Base-by-base conservation (phyloP, 371 early-diverging fungal genomes). In the Thermomucor indicae-seudaticae region DNA sequence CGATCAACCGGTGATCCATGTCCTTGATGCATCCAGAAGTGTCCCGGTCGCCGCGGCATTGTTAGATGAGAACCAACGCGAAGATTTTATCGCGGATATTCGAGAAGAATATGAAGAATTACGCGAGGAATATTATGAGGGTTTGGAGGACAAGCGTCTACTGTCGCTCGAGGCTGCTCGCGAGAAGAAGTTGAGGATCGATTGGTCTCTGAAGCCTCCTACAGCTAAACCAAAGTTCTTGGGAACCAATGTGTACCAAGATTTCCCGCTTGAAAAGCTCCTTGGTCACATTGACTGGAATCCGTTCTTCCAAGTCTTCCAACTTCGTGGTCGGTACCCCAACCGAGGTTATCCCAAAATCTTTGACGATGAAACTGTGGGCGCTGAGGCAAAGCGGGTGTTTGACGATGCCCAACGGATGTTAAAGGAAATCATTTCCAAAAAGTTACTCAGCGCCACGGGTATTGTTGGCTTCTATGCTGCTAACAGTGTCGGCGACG, bases 241-340 rank as follows among this genome's bases (percentile, higher is more conserved):
- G 46, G 95, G 95, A 42, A 85, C 85, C 42, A 84, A 83, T 60
- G 70, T 88, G n/a, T 84, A 85, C 53, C 72, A 87, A 48, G 72
- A 89, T 47, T 80, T 81, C 61, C 86, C 89, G 42, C 78, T 95
- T 25, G 75, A 78, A 35, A 58, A 74, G 27, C 67, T 94, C 3
- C 58, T 90, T 19, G 66, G 75, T 10, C 89, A 84, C 55, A 94
- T 95, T 46, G 96, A 95, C 65, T 95, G 96, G 95, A 95, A 92
- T 49, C 96, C 96, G 16, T 90, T 95, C 81, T 95, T 95, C 85
- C 93, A 94, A 67, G 90, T 90, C 19, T 95, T 94, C 89, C 95
- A 94, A 70, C 79, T 95, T 19, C 83, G 95, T 27, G 95, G 96
- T 47, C 88, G 89, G 51, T 95, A 94, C 62, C 95, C 95, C 12